These are phyloP conservation scores for Russula emetica DNA, from an alignment of 768 basidiomycete species.

Conservation along the genomic window DNA sequence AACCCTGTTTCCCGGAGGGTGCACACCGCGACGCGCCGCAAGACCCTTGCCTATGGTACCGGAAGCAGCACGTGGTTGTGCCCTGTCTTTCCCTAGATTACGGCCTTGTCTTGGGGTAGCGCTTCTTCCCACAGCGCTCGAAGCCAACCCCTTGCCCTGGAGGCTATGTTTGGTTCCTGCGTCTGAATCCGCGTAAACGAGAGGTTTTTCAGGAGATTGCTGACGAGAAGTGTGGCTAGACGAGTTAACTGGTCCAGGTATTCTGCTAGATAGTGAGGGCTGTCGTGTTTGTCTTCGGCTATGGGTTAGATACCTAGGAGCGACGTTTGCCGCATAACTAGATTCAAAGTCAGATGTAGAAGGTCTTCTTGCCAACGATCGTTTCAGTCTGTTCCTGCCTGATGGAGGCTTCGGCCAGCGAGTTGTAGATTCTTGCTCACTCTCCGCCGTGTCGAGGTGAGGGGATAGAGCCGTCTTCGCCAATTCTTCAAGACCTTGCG, in stretches of 20 bases:
- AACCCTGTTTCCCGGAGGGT: conserved; percentile 62
- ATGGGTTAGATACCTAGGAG: conserved; percentile 65
- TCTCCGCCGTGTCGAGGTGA: conserved; percentile 57
- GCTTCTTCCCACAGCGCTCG: conserved; percentile 34
- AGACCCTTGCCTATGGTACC: conserved; percentile 43
- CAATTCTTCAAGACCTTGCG: conserved; percentile 67
- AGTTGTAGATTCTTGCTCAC: conserved; percentile 63
- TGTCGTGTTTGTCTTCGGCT: conserved; percentile 42
- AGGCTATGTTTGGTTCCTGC: conserved; percentile 31
- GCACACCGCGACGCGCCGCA: conserved; percentile 50
- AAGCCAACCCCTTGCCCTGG: conserved; percentile 36
- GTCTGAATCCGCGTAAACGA: conserved; percentile 31
- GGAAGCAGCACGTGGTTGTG: conserved; percentile 42
- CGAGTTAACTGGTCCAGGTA: conserved; percentile 50
- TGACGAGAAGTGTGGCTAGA: conserved; percentile 57
- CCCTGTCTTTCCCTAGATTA: conserved; percentile 37
- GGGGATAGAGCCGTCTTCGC: conserved; percentile 67
- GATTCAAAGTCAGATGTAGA: conserved; percentile 85
- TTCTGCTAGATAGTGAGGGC: conserved; percentile 39
- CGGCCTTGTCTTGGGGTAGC: conserved; percentile 39
- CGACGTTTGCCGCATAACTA: conserved; percentile 90
- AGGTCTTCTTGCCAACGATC: conserved; percentile 49
- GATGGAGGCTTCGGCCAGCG: conserved; percentile 37
- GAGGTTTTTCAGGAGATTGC: conserved; percentile 70
- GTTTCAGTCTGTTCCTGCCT: conserved; percentile 47